phyloP scores from a whole-genome alignment of 805 yeast genomes.

The Candida oleophila region DNA sequence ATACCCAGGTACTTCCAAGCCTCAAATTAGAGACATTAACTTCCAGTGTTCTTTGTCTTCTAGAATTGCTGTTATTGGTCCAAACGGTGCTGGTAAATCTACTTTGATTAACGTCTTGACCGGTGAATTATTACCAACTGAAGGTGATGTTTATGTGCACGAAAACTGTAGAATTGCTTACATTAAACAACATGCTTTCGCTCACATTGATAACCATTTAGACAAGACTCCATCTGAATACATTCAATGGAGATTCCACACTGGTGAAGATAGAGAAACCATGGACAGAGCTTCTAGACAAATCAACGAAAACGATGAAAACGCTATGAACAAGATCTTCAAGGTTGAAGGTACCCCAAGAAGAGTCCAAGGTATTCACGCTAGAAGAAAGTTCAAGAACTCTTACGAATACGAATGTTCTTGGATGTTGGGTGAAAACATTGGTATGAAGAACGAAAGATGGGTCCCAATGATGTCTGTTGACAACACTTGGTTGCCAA shows the following conservation, averaged over 20 bases:
- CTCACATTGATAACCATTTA: slow-evolving; percentile 97
- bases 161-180: slow-evolving; percentile 99
- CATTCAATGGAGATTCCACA: slow-evolving; percentile 99
- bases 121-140: slow-evolving; percentile 98
- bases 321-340: slow-evolving; percentile 99
- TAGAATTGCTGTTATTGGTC: slow-evolving; percentile 99
- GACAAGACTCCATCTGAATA: slow-evolving; percentile 99
- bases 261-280: slow-evolving; percentile 99
- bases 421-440: slow-evolving; percentile 95
- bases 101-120: slow-evolving; percentile 98
- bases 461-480: slow-evolving; percentile 99
- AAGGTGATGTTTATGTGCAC: slow-evolving; percentile 99
- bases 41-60: slow-evolving; percentile 99
- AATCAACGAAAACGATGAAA: slow-evolving; percentile 95
- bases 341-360: slow-evolving; percentile 98
- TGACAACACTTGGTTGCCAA: slow-evolving; percentile 99
- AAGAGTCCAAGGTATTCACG: slow-evolving; percentile 90
- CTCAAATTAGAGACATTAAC: slow-evolving; percentile 86
- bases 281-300: slow-evolving; percentile 99
- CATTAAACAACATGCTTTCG: slow-evolving; percentile 99
- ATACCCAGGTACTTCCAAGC: slow-evolving; percentile 98
- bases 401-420: slow-evolving; percentile 99
- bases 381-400: slow-evolving; percentile 99
- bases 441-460: slow-evolving; percentile 98
- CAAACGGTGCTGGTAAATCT: slow-evolving; percentile 99